phyloP scores from a whole-genome alignment of 1,284 basidiomycete species.

The Ceratorhiza oryzae-sativae region DNA sequence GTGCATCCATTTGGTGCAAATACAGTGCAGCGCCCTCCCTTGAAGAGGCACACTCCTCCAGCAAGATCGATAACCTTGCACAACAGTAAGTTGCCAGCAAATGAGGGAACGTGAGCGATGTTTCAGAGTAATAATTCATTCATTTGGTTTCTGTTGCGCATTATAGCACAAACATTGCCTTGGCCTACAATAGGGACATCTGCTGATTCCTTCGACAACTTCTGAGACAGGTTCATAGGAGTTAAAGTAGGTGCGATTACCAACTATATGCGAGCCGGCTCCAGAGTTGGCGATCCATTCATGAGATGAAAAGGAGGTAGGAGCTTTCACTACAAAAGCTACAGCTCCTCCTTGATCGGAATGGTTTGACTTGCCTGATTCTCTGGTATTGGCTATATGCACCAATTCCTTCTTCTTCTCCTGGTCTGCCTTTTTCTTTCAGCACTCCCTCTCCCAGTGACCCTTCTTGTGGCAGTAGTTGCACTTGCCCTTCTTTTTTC shows the following conservation, averaged over 20 bases:
- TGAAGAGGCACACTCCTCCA: background rate
- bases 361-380: background rate
- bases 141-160: background rate
- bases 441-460: background rate
- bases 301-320: background rate
- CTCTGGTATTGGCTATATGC: background rate
- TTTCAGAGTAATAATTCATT: background rate
- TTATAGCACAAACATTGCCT: background rate
- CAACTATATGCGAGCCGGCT: background rate
- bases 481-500: background rate
- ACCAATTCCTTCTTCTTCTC: background rate
- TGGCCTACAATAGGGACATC: background rate
- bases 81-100: too few relatives aligned
- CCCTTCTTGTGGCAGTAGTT: background rate
- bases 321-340: background rate
- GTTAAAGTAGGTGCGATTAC: background rate
- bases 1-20: background rate
- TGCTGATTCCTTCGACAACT: background rate
- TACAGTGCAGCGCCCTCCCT: background rate
- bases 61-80: too few relatives aligned
- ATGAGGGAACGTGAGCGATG: background rate
- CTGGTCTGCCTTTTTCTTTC: background rate
- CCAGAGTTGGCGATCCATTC: constrained; percentile 2
- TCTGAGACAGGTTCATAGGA: background rate
- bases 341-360: background rate